Evolutionary conservation across 2,329 filamentous ascomycete genomes (phyloP), one percentile per base, ranked within the genome.

Genomic region (Onygena corvina): DNA sequence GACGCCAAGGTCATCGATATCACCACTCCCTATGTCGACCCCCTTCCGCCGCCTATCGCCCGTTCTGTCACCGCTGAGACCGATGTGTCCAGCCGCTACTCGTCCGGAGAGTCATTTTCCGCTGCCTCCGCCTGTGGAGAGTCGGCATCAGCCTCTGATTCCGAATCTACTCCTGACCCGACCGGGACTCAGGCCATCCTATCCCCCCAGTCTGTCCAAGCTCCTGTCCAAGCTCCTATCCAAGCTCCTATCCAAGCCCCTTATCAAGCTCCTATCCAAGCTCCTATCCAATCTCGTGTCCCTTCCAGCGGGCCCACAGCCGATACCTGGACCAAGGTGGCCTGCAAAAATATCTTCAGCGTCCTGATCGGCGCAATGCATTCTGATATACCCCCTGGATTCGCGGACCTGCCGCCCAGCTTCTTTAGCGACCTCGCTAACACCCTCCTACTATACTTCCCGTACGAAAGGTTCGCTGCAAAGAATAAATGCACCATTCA

Each of bases 391-490:
- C 45, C 42, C 30, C n/a, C 49, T 31, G 23, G 58, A 52, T 33
- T 57, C 53, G 2, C 46, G 4, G 12, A 42, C 5, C 21, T 42
- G n/a, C 36, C 36, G 14, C 36, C 47, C 12, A 14, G 51, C 23
- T 60, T 61, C 51, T 64, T 64, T 44, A 48, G 36, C 2, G 54
- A 58, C 36, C 53, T 64, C 50, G 59, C 56, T 8, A 45, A 51
- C 3, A 54, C 50, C 3, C 57, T 63, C 16, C 38, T 40, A 2
- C 12, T 46, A 3, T 38, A 23, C 11, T 65, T 65, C 31, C 61
- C 61, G 1, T 54, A 59, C 23, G 25, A 51, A 3, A 29, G 36
- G 1, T 62, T 64, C 48, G 60, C 62, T 3, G 4, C 47, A 11
- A 36, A 49, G 5, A 53, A 63, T 30, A 33, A 44, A 5, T 64